Base-by-base conservation (phyloP, 805 yeast genomes). In the Clavispora fructus region DNA sequence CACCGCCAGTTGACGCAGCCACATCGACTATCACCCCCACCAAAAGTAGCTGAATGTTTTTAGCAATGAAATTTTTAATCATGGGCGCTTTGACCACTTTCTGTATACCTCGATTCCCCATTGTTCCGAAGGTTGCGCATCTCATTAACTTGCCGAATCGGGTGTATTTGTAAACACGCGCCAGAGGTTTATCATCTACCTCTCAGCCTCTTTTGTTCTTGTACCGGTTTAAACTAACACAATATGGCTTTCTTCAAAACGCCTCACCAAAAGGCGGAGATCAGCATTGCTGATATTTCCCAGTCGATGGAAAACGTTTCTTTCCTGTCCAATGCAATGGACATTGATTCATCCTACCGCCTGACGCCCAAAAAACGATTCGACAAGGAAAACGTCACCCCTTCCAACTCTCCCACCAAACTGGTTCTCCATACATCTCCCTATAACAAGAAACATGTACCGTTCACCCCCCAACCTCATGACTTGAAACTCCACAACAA, bases 221-320 rank as follows among this genome's bases (percentile, higher is more conserved):
- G 4, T 30, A 2, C 32, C 8, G 8, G 16, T 12, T 3, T 30
- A 8, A 27, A 4, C 29, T n/a, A 27, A 8, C 29, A 23, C 31
- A 13, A 26, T 10, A 54, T 54, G 58, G 53, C 58, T 2, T 51
- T 53, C 38, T 54, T 54, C 49, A 41, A 43, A 23, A 45, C 55
- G 12, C 45, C 45, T 3, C 51, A 46, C 25, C 53, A 53, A 31
- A 53, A 53, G 37, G 42, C 38, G 37, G 56, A 52, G 39, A 52
- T 51, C 38, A 63, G 61, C 37, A 52, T 71, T 39, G 67, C 67
- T 16, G 73, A 70, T 45, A 58, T 71, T 33, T 69, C 74, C 10
- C 74, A 69, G 46, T 60, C 68, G 35, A 62, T 71, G 63, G 77
- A 71, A 54, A 71, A 71, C 50, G 71, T 71, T 12, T 69, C 74